These are phyloP conservation scores for Mycena vitilis DNA, from an alignment of 768 basidiomycete species.

Conservation along the genomic window DNA sequence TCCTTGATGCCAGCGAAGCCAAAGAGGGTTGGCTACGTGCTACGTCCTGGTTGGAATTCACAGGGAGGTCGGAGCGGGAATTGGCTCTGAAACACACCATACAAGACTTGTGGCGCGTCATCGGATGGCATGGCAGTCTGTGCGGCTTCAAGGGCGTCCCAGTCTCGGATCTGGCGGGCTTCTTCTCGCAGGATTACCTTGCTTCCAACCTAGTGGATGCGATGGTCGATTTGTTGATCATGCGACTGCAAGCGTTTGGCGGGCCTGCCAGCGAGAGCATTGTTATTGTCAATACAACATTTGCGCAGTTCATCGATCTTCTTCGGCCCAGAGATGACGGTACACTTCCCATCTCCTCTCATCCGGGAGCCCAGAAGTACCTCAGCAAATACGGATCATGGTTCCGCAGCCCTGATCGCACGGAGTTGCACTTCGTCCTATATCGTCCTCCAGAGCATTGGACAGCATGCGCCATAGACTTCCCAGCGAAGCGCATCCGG, in stretches of 20 bases:
- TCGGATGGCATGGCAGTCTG: constrained; percentile 2
- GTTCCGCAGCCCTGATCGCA: neutral
- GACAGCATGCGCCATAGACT: constrained; percentile 19
- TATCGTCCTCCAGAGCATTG: constrained; percentile 24
- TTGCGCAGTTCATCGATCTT: neutral
- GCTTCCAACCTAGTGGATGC: constrained; percentile 4
- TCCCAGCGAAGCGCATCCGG: neutral
- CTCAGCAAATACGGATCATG: constrained; percentile 13
- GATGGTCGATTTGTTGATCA: constrained; percentile 1
- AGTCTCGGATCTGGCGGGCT: neutral
- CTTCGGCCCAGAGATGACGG: neutral
- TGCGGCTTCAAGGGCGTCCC: neutral
- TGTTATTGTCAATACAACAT: constrained; percentile 3
- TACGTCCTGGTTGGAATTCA: neutral
- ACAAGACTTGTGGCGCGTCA: neutral
- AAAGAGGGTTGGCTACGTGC: neutral
- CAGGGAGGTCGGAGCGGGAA: constrained; percentile 4
- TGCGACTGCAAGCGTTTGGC: neutral
- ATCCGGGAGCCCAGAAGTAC: constrained; percentile 5
- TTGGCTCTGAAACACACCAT: neutral
- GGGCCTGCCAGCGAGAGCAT: neutral
- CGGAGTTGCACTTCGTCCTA: constrained; percentile 5
- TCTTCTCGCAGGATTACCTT: constrained; percentile 14
- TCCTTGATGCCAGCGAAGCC: constrained; percentile 12
- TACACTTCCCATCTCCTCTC: neutral